phyloP scores from a whole-genome alignment of 169 alveolate genomes.

The Eimeria brunetti region DNA sequence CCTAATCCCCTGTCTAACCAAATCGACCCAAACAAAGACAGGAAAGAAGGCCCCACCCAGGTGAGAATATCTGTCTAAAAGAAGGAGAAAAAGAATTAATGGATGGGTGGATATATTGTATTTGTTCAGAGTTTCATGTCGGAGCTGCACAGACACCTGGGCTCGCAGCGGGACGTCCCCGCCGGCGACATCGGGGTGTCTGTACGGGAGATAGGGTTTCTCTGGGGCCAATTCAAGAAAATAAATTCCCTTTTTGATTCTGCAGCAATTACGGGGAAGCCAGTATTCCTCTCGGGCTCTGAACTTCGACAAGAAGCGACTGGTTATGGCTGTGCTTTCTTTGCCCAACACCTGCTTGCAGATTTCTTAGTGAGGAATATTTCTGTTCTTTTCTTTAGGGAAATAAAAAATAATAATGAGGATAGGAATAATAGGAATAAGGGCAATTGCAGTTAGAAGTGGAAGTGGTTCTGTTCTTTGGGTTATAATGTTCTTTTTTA shows the following conservation, averaged over 20 bases:
- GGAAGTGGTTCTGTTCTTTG: neutral
- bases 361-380: conserved; percentile 8
- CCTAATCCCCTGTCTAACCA: no score
- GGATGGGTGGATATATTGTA: no score
- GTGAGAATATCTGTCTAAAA: no score
- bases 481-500: neutral
- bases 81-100: no score
- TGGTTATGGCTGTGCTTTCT: conserved; percentile 92
- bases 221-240: conserved; percentile 93
- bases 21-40: no score
- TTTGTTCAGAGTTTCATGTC: conserved; percentile 76
- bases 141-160: conserved; percentile 88
- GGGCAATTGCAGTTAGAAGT: neutral
- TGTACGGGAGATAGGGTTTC: conserved; percentile 91
- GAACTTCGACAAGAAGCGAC: conserved; percentile 92
- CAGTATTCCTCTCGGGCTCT: conserved; percentile 91
- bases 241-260: conserved; percentile 85
- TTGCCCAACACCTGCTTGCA: conserved; percentile 81
- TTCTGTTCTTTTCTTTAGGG: no score
- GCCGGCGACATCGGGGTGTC: conserved; percentile 95
- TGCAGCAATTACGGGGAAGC: conserved; percentile 93
- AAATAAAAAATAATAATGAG: no score
- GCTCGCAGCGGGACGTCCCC: conserved; percentile 91
- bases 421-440: no score
- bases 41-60: no score